Evolutionary conservation across 2,329 filamentous ascomycete species (phyloP), one percentile per base, ranked within the genome.

Genomic region (Tolypocladium ophioglossoides): DNA sequence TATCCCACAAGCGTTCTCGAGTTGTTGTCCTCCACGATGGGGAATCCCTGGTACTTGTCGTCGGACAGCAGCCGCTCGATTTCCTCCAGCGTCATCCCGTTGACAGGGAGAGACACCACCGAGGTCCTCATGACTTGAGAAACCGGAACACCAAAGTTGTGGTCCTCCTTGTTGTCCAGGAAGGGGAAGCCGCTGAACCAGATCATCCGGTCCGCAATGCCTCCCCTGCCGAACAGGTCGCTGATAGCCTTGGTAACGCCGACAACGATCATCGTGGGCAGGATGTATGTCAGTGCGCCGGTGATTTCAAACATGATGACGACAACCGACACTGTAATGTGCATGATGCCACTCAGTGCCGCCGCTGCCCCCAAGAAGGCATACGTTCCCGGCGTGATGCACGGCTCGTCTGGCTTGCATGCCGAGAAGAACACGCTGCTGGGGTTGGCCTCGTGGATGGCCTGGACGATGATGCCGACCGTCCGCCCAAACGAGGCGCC

Each of bases 271-370:
- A 99, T 99, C 16, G 92, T 97, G 0, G 94, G 94, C 32, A 99
- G 75, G 59, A 99, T 97, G 66, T 99, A 99, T 2, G 91, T 96
- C 56, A 97, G 74, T 8, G 94, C 94, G n/a, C 94, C 94, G 0
- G 94, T 99, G 50, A 99, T 79, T 71, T 99, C 94, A 65, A 97
- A 97, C 94, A 99, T 97, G 70, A 99, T 99, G 64, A 99, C 94
- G 2, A 96, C 92, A 11, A 99, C 91, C 0, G 91, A 95, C 18
- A 99, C 85, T 0, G 92, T 96, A 58, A 99, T 88, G 70, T 97
- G 94, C 92, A 97, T 99, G 65, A 97, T 96, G 11, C 94, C 94
- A 68, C 88, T 92, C 27, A 99, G 77, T 0, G 94, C 89, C 2
- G 94, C 92, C 0, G 85, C 94, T 6, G 94, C 94, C 44, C 94